Conservation (phyloP, 257 asterid species). For the Nicotiana obtusifolia region DNA sequence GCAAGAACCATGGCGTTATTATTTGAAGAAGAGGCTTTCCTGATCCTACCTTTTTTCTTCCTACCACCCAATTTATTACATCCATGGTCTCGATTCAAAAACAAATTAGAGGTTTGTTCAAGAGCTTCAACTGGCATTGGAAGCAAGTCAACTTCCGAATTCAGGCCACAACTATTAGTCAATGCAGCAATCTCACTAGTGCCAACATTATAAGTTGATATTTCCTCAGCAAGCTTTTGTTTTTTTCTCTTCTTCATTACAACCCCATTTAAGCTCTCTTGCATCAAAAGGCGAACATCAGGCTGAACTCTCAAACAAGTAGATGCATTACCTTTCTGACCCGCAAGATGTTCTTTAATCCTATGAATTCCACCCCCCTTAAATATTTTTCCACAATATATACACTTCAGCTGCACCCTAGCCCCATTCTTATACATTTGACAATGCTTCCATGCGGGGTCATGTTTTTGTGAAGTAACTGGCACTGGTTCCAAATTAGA, state of each 20-base stretch:
- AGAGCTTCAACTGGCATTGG: constrained; percentile 52
- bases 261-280: constrained; percentile 76
- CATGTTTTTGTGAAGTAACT: constrained; percentile 83
- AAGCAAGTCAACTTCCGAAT: constrained; percentile 48
- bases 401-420: constrained; percentile 74
- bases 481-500: constrained; percentile 72
- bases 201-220: constrained; percentile 36
- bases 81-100: constrained; percentile 45
- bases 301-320: constrained; percentile 85
- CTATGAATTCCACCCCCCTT: constrained; percentile 99
- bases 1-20: constrained; percentile 25
- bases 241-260: constrained; percentile 71
- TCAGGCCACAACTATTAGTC: constrained; percentile 40
- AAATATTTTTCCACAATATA: constrained; percentile 82
- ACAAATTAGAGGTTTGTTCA: constrained; percentile 42
- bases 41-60: constrained; percentile 73
- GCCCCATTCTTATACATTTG: constrained; percentile 85
- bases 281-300: constrained; percentile 75
- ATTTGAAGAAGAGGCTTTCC: constrained; percentile 43
- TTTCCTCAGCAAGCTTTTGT: constrained; percentile 56
- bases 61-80: constrained; percentile 37
- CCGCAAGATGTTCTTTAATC: constrained; percentile 92
- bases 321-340: constrained; percentile 95
- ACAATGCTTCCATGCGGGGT: constrained; percentile 98
- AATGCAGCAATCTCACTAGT: constrained; percentile 32